Conservation (phyloP, 164 flowering plant species). For the Buxus sempervirens region DNA sequence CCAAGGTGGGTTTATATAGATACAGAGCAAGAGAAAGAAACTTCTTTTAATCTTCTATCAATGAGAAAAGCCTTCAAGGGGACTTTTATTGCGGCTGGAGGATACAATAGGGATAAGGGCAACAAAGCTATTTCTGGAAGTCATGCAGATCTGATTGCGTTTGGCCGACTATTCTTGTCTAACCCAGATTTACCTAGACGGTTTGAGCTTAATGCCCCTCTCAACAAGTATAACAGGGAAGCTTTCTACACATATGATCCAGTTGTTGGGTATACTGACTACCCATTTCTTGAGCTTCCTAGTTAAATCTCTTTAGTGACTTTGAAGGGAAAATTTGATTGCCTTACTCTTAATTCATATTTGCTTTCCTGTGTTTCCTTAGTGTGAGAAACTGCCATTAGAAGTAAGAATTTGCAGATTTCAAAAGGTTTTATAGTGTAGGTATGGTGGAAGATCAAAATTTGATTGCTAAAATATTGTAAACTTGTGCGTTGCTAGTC, state of each 20-base stretch:
- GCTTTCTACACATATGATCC: not conserved
- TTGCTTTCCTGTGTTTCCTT: too few relatives aligned
- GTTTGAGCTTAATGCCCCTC: not conserved
- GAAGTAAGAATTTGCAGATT: too few relatives aligned
- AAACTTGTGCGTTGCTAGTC: too few relatives aligned
- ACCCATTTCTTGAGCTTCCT: too few relatives aligned
- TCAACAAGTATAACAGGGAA: conserved; percentile 1
- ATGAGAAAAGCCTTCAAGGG: conserved; percentile 6
- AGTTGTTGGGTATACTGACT: not conserved
- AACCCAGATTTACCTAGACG: conserved; percentile 1
- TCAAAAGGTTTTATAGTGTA: too few relatives aligned
- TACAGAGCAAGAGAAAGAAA: not conserved
- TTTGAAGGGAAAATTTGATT: too few relatives aligned
- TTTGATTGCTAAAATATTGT: too few relatives aligned
- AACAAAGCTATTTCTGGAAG: not conserved
- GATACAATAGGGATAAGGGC: not conserved
- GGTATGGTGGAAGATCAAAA: too few relatives aligned
- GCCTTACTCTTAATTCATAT: too few relatives aligned
- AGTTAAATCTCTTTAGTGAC: too few relatives aligned
- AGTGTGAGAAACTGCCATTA: too few relatives aligned
- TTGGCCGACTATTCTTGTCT: not conserved
- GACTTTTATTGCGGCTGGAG: conserved; percentile 3
- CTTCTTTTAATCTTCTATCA: not conserved
- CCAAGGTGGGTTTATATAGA: not conserved
- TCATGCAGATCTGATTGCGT: not conserved